Percentiles rank a stretch among this genome's conserved stretches.
These are phyloP conservation scores for Arabidopsis suecica DNA, from an alignment of 345 rosid genomes.

Conservation along the genomic window DNA sequence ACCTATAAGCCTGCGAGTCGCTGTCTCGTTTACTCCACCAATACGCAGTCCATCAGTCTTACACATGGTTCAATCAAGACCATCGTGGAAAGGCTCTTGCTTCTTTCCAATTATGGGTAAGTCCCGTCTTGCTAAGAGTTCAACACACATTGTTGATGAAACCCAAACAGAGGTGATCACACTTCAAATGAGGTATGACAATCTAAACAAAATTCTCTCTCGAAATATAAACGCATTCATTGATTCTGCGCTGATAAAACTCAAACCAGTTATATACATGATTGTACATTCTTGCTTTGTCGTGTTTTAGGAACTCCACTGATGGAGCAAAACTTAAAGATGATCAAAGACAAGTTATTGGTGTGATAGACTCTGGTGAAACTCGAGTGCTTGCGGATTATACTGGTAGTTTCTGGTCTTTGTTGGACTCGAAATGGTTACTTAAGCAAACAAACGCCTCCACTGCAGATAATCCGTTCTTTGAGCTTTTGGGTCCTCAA, in stretches of 20 bases:
- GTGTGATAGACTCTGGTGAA: constrained; percentile 58
- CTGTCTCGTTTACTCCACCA: constrained; percentile 77
- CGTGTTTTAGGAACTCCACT: constrained; percentile 52
- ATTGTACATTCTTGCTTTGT: constrained; percentile 10
- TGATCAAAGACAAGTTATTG: constrained; percentile 64
- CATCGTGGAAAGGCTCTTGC: constrained; percentile 56
- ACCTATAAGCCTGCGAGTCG: constrained; percentile 69
- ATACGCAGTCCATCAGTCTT: constrained; percentile 55
- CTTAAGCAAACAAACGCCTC: constrained; percentile 50
- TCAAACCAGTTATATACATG: constrained; percentile 6
- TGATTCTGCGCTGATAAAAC: background rate
- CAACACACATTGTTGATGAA: constrained; percentile 58
- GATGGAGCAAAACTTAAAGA: constrained; percentile 46
- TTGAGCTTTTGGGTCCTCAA: constrained; percentile 66
- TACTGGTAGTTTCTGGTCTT: constrained; percentile 62
- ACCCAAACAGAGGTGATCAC: constrained; percentile 64
- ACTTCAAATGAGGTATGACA: constrained; percentile 80
- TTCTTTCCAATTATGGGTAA: constrained; percentile 58
- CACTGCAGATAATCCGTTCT: constrained; percentile 45
- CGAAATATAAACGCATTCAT: background rate
- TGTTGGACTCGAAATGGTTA: constrained; percentile 72
- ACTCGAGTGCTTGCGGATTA: constrained; percentile 65
- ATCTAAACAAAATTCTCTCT: background rate
- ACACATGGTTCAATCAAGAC: constrained; percentile 57
- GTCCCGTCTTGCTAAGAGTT: constrained; percentile 52